A percentile compares a stretch with the other conserved stretches of the same genome.
Conservation (phyloP, 176 grass and related monocot species). For the Cymbopogon citratus region DNA sequence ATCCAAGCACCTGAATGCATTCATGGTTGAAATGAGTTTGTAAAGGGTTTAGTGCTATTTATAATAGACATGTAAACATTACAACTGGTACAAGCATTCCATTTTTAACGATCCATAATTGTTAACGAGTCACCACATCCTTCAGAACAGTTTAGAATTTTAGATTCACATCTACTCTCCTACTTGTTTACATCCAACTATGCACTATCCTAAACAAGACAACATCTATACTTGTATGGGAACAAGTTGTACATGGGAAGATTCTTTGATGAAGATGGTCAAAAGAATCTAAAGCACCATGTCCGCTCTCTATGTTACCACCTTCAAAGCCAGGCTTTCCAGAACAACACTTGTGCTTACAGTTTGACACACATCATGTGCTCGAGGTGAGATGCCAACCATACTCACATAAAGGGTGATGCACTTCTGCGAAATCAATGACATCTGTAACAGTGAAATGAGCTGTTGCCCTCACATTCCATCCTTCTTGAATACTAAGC, state of each 20-base stretch:
- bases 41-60: neutral
- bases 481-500: slow-evolving; percentile 24
- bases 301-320: neutral
- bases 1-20: neutral
- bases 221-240: slow-evolving; percentile 16
- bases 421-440: slow-evolving; percentile 8
- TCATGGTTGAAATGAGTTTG: neutral
- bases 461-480: neutral
- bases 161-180: slow-evolving; percentile 21
- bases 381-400: neutral
- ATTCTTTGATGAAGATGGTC: slow-evolving; percentile 11
- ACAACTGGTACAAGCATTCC: neutral
- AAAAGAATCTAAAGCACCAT: slow-evolving; percentile 20
- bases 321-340: neutral
- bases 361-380: neutral
- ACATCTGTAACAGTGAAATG: neutral
- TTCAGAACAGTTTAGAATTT: slow-evolving; percentile 10
- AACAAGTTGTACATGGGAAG: neutral
- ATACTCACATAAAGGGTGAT: neutral
- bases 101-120: slow-evolving; percentile 4
- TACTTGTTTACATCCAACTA: slow-evolving; percentile 43
- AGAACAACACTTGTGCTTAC: neutral
- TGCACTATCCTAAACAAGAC: neutral
- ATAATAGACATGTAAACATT: slow-evolving; percentile 4
- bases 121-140: slow-evolving; percentile 10